Base-by-base conservation (phyloP, 805 yeast species). In the Lachancea thermotolerans region DNA sequence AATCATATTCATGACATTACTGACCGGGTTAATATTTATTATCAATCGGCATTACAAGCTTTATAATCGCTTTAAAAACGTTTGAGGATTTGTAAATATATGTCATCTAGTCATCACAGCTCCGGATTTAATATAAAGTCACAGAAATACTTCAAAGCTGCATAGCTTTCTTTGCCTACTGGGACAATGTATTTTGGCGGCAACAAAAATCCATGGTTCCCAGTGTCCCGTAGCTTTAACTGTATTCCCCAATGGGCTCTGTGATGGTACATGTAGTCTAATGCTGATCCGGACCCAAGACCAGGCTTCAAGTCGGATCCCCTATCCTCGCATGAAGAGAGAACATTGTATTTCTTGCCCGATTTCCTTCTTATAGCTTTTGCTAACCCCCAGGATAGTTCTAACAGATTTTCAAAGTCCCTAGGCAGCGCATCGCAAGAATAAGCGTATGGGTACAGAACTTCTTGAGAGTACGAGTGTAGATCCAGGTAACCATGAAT, bases 211-310 rank as follows among this genome's bases (percentile, higher is more conserved):
- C 96, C 96, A 57, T 84, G 90, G 40, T 78, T 73, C 0, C 95
- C 95, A 15, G 83, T 76, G 58, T 87, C 95, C 56, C 95, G 73
- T 45, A 88, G 68, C 64, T 87, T 85, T 47, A 88, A 67, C 56
- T 85, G 95, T 64, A 81, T 82, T 1, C 95, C 95, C 89, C 90
- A 85, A 55, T 72, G 77, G 0, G 93, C 93, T 48, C 81, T 75
- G 56, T 81, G 77, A 63, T 85, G 88, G 58, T 86, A 87, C 91
- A 86, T 83, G 59, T 73, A 87, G 57, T 87, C 95, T 54, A 87
- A 69, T 1, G 86, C 82, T 2, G 87, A 76, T 2, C 95, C 95
- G 4, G 89, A 74, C 2, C 93, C 93, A 61, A 82, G 66, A 15
- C 82, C 84, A 1, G 93, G 90, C 10, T 78, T 58, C 47, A 85